These are phyloP conservation scores for Rosa rugosa DNA, from an alignment of 306 rosid genomes.

Conservation along the genomic window DNA sequence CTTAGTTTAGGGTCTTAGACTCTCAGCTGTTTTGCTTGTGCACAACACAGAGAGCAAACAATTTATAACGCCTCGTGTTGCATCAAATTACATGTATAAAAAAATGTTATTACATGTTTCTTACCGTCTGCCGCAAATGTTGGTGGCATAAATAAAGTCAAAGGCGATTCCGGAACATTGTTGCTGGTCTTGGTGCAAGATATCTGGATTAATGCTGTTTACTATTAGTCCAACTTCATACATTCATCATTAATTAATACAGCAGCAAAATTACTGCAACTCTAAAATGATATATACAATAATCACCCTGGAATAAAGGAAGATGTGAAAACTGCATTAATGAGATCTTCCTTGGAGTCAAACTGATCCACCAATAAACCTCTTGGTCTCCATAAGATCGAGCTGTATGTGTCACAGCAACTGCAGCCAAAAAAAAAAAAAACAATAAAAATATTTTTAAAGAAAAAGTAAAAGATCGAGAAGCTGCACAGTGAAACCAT, in stretches of 20 bases:
- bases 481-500: background rate
- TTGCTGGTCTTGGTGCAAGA: constrained; percentile 93
- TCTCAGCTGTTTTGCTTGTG: background rate
- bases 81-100: constrained; percentile 10
- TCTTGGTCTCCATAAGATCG: constrained; percentile 88
- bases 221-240: constrained; percentile 8
- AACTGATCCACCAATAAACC: constrained; percentile 92
- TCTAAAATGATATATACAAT: constrained; percentile 30
- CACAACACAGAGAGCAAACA: background rate
- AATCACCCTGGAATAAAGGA: constrained; percentile 98
- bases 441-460: too few relatives aligned
- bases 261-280: constrained; percentile 18
- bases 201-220: constrained; percentile 51
- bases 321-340: constrained; percentile 91
- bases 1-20: background rate
- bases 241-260: background rate
- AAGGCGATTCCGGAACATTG: constrained; percentile 72
- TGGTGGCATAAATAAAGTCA: constrained; percentile 96
- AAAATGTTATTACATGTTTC: constrained; percentile 4
- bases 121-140: constrained; percentile 89
- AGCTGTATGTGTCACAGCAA: constrained; percentile 96
- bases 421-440: constrained; percentile 40
- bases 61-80: background rate
- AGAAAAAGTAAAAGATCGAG: too few relatives aligned
- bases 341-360: constrained; percentile 97